These are phyloP conservation scores for Calonectria hongkongensis DNA, from an alignment of 2,329 filamentous ascomycete species.

Conservation along the genomic window DNA sequence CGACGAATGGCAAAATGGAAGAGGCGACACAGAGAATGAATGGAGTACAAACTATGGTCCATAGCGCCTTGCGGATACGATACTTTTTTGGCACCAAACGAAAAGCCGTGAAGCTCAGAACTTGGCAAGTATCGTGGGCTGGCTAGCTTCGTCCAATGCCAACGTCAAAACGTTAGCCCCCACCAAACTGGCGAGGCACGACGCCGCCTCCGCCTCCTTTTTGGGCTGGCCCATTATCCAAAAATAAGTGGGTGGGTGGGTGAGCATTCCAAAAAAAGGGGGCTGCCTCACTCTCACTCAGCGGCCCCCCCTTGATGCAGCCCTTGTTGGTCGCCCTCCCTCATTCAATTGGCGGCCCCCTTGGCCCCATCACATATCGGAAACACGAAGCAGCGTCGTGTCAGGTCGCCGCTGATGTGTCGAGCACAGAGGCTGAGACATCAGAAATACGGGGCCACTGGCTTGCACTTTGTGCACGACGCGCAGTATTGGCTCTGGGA, in stretches of 20 bases:
- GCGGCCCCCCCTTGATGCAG: conserved; percentile 1
- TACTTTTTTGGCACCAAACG: conserved; percentile 15
- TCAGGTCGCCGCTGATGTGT: conserved; percentile 40
- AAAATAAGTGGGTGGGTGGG: conserved; percentile 13
- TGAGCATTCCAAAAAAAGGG: conserved; percentile 19
- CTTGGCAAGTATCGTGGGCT: conserved; percentile 18
- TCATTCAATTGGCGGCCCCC: neutral
- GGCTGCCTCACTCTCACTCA: conserved; percentile 22
- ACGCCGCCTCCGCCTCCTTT: conserved; percentile 27
- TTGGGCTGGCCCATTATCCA: conserved; percentile 20
- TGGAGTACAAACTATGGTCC: neutral
- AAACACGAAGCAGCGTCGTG: conserved; percentile 36
- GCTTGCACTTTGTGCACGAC: neutral
- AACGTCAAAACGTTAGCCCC: conserved; percentile 23
- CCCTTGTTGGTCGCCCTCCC: conserved; percentile 4
- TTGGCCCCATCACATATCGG: conserved; percentile 15
- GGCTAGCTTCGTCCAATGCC: conserved; percentile 22
- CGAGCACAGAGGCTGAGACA: conserved; percentile 34
- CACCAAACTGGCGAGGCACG: conserved; percentile 1
- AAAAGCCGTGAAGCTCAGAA: conserved; percentile 9
- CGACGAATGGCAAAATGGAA: conserved; percentile 5
- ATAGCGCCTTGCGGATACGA: conserved; percentile 6
- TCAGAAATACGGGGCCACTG: conserved; percentile 20
- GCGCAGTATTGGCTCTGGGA: conserved; percentile 1
- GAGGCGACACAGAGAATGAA: neutral